phyloP scores from a whole-genome alignment of 768 basidiomycete genomes.

The Vararia minispora region DNA sequence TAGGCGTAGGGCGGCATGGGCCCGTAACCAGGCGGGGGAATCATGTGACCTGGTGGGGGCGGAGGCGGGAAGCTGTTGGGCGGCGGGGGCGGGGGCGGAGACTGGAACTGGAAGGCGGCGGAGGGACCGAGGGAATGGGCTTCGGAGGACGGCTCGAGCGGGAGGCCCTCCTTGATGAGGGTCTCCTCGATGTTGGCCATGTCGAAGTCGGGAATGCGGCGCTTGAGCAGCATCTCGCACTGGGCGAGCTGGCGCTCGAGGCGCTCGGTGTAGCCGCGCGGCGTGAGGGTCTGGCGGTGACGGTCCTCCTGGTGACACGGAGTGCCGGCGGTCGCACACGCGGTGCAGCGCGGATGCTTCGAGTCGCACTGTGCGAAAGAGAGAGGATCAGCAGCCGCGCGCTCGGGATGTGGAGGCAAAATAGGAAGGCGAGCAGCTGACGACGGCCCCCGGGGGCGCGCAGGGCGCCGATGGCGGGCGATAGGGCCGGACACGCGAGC shows the following conservation, averaged over 20 bases:
- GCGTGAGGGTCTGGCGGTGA: constrained; percentile 78
- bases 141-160: constrained; percentile 21
- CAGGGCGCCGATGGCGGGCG: no score
- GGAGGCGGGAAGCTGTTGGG: constrained; percentile 23
- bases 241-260: constrained; percentile 73
- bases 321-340: constrained; percentile 71
- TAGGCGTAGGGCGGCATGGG: constrained; percentile 37
- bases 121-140: constrained; percentile 11
- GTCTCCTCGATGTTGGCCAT: constrained; percentile 56
- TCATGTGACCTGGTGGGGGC: constrained; percentile 26
- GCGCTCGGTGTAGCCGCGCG: constrained; percentile 72
- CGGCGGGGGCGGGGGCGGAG: constrained; percentile 18
- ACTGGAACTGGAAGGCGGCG: constrained; percentile 20
- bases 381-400: no score
- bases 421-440: constrained; percentile 18
- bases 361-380: constrained; percentile 63
- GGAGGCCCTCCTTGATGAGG: constrained; percentile 57
- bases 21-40: constrained; percentile 34
- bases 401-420: no score
- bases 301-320: constrained; percentile 82
- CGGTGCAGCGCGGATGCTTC: constrained; percentile 78
- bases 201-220: constrained; percentile 55
- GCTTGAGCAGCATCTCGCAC: constrained; percentile 71
- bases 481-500: no score
- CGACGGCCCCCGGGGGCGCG: no score